Base-by-base conservation (phyloP, 805 yeast species). In the Monosporozyma yasuniensis region DNA sequence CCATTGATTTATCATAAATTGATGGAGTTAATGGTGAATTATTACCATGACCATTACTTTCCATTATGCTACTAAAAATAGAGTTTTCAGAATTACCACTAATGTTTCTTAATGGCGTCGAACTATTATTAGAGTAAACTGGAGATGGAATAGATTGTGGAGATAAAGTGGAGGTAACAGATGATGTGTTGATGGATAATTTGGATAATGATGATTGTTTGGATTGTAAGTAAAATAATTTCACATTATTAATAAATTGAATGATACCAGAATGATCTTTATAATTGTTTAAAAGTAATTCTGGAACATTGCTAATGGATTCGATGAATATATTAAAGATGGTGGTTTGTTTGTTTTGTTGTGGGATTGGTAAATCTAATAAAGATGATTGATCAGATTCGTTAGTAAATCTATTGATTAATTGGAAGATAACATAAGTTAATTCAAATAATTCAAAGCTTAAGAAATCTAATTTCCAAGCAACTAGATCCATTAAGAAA, bases 401-500 rank as follows among this genome's bases (percentile, higher is more conserved):
- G 16, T 54, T 56, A 1, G 63, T 61, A 47, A 64, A 64, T 53
- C 57, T 59, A 37, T 63, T 61, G 43, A 64, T 56, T 9, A 64
- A 48, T n/a, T 62, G 55, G 42, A 61, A 63, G 14, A 63, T 59
- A 16, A 65, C 66, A 30, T 55, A 57, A n/a, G 67, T 55, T 6
- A 62, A 52, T 51, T 64, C 68, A 42, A 60, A 64, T 50, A 60
- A 51, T 52, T 64, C 68, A 47, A 49, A 63, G 28, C 59, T 56
- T 22, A 64, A 53, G 50, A 79, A 66, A 35, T 72, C 76, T 41
- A 65, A 62, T 52, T 75, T 74, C 63, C 77, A 78, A 28, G 77
- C 64, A 3, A 80, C 65, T 18, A 73, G 58, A 57, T 80, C 80
- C 44, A 74, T 65, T 39, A 79, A 59, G 54, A 73, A 78, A 51